Conservation (phyloP, 805 yeast species). For the Lipomyces starkeyi region DNA sequence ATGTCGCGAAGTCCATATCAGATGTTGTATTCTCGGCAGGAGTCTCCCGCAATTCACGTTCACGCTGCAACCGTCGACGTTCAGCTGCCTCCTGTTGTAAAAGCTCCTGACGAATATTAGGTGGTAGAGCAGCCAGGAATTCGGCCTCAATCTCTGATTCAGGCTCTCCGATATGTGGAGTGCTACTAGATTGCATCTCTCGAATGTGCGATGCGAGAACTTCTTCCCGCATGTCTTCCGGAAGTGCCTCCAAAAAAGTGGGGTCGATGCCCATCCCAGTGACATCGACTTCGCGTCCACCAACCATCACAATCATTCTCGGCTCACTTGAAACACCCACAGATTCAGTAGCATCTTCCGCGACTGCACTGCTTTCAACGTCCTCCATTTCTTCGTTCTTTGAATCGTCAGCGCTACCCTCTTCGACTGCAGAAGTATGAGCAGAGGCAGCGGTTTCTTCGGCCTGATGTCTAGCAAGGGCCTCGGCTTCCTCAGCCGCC, state of each 20-base stretch:
- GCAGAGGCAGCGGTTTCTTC: constrained; percentile 21
- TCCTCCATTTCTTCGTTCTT: constrained; percentile 22
- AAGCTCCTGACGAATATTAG: constrained; percentile 55
- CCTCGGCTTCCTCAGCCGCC: constrained; percentile 42
- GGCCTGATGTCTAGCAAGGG: constrained; percentile 7
- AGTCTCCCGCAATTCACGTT: constrained; percentile 32
- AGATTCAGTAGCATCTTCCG: constrained; percentile 16
- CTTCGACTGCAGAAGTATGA: constrained; percentile 40
- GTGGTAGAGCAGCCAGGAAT: constrained; percentile 81
- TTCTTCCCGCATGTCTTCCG: constrained; percentile 91
- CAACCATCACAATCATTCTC: constrained; percentile 74
- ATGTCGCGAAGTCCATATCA: constrained; percentile 43
- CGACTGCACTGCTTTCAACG: constrained; percentile 39
- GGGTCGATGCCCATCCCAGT: constrained; percentile 93
- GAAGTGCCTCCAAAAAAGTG: constrained; percentile 84
- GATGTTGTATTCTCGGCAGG: constrained; percentile 23
- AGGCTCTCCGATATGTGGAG: constrained; percentile 55
- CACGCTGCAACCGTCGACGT: constrained; percentile 37
- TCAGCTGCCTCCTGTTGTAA: constrained; percentile 43
- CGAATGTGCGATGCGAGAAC: constrained; percentile 84
- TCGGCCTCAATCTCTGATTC: constrained; percentile 73
- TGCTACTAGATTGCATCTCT: constrained; percentile 58
- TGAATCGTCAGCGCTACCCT: constrained; percentile 31
- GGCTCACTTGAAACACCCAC: constrained; percentile 41
- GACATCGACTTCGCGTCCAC: constrained; percentile 80